Evolutionary conservation across 495 filamentous ascomycete species (phyloP).

Genomic region (Trichoderma orchidacearum): DNA sequence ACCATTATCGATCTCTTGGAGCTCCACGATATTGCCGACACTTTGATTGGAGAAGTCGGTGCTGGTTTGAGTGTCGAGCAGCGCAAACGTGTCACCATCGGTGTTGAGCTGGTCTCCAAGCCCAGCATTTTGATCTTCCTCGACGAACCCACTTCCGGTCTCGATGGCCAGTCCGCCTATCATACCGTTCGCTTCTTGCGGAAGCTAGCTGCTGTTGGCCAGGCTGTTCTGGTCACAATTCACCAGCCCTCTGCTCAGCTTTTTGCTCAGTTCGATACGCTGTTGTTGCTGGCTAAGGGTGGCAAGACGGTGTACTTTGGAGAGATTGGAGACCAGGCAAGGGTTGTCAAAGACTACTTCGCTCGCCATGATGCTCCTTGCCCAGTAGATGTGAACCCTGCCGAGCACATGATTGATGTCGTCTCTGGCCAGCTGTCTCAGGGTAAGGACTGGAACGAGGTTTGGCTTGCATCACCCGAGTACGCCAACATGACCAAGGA

Average conservation of each 20-base stretch:
- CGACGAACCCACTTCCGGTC: constrained; percentile 70
- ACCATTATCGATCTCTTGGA: constrained; percentile 77
- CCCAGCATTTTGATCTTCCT: constrained; percentile 65
- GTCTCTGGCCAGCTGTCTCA: constrained; percentile 40
- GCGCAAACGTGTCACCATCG: constrained; percentile 66
- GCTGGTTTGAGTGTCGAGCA: constrained; percentile 57
- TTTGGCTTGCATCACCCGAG: constrained; percentile 65
- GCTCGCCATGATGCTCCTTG: constrained; percentile 53
- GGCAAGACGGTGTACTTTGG: constrained; percentile 67
- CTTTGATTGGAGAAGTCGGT: constrained; percentile 69
- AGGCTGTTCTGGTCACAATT: constrained; percentile 78
- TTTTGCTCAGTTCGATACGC: constrained; percentile 42
- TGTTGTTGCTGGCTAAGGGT: constrained; percentile 54
- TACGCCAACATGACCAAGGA: constrained; percentile 51
- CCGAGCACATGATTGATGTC: constrained; percentile 77
- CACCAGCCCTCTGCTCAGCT: constrained; percentile 55
- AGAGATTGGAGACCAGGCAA: constrained; percentile 32
- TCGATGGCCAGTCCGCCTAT: constrained; percentile 75
- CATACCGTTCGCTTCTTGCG: constrained; percentile 74
- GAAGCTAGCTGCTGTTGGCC: constrained; percentile 64
- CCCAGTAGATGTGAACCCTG: constrained; percentile 59
- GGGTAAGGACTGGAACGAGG: constrained; percentile 65
- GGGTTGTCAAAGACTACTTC: constrained; percentile 32
- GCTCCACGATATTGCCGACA: constrained; percentile 69
- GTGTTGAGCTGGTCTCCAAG: constrained; percentile 81